Evolutionary conservation across 371 early-diverging fungal species (phyloP).

Genomic region (Mortierella sp.): DNA sequence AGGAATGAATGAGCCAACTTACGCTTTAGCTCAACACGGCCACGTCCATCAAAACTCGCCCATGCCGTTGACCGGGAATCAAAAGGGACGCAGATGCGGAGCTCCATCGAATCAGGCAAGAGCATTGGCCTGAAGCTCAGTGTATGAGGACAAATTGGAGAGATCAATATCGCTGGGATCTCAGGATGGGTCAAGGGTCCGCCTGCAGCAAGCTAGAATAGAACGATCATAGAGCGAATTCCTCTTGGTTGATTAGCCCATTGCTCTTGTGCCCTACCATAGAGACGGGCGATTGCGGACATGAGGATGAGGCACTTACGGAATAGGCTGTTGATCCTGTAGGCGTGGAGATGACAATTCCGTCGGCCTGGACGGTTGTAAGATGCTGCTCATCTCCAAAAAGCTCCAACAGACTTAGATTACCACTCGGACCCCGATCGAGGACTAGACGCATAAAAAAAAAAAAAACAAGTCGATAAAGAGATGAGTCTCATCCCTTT

Average conservation of each 20-base stretch:
- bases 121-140: slow-evolving; percentile 94
- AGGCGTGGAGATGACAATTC: slow-evolving; percentile 90
- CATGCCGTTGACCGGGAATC: slow-evolving; percentile 78
- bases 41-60: slow-evolving; percentile 90
- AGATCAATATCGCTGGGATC: slow-evolving; percentile 89
- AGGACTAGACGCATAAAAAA: slow-evolving; percentile 59
- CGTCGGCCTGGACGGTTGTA: slow-evolving; percentile 91
- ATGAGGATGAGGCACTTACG: slow-evolving; percentile 54
- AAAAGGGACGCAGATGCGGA: slow-evolving; percentile 79
- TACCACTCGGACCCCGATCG: slow-evolving; percentile 90
- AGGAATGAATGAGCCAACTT: no score
- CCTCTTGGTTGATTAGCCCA: slow-evolving; percentile 32
- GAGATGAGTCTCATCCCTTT: not conserved
- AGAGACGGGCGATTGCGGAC: not conserved
- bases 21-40: slow-evolving; percentile 83
- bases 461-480: not conserved
- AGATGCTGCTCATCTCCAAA: slow-evolving; percentile 88
- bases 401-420: slow-evolving; percentile 88
- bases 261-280: not conserved
- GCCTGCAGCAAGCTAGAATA: slow-evolving; percentile 80
- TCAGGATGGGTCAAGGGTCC: slow-evolving; percentile 96
- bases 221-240: not conserved
- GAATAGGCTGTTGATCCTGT: slow-evolving; percentile 97
- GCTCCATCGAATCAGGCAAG: slow-evolving; percentile 86
- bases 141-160: slow-evolving; percentile 96